Base-by-base conservation (phyloP, 2,329 filamentous ascomycete genomes). In the Reticulascus tulasneorum region DNA sequence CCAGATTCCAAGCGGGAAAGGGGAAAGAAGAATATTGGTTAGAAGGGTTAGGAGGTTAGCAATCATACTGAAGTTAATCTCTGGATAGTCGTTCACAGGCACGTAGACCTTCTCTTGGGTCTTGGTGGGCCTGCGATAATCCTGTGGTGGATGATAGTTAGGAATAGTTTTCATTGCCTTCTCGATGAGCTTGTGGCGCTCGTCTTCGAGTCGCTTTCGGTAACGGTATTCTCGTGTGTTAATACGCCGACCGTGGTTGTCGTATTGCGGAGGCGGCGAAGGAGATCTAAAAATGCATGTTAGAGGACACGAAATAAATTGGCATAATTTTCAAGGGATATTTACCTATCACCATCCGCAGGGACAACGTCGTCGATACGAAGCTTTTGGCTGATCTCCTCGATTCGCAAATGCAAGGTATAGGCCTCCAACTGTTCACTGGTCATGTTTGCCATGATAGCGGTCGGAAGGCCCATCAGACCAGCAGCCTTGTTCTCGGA, bases 21-120 rank as follows among this genome's bases (percentile, higher is more conserved):
- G 32, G 37, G 40, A 44, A 39, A 45, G 23, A 42, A 58, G 53
- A 55, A 59, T 52, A 69, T 62, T 71, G 66, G 70, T 85, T 83
- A 85, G 81, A 77, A 75, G 66, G 73, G 81, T 86, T 84, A 82
- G 81, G 89, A 88, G 89, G 88, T 95, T 95, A 95, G 90, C 84
- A 90, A 93, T 91, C 91, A 91, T 96, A 98, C 93, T 98, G 88
- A 98, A 98, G 84, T 98, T 98, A 83, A 98, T 97, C 69, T 98
- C 93, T 77, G 93, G 93, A 67, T 98, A 98, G 69, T 98, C 93
- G 80, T 98, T 98, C 73, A 98, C 93, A 64, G 93, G 93, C 66
- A 98, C 93, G 65, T 98, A 98, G 85, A 98, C 94, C 77, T 98
- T 98, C 77, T 98, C 93, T 71, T 98, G 93, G 62, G 93, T 98